Base-by-base conservation (phyloP, 768 basidiomycete genomes). In the Lactifluus pinguis region DNA sequence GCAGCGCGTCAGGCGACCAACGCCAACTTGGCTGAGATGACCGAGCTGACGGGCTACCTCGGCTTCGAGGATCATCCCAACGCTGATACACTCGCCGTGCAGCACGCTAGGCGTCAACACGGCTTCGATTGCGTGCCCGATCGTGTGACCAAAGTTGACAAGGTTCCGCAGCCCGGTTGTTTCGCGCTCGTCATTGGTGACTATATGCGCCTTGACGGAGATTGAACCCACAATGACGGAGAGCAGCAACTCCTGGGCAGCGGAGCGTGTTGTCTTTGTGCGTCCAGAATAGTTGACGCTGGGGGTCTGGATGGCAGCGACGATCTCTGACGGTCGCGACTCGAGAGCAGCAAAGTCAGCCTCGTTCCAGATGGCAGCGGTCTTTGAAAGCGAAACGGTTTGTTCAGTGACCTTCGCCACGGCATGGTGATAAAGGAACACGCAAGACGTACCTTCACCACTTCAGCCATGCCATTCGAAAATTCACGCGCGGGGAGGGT, bases 381-480 rank as follows among this genome's bases (percentile, higher is more conserved):
- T 99, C 95, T 95, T 70, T 61, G 55, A 1, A 7, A 25, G 25
- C 25, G 25, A 54, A 15, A 21, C 25, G 44, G 4, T 6, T 13
- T 39, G 34, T 36, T 29, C 11, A 39, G 53, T 21, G 21, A 34
- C 3, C 44, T 49, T n/a, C 30, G 29, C 5, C 17, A 15, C n/a
- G n/a, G n/a, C n/a, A 6, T 14, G 17, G 15, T 45, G 51, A 9
- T 34, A 32, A 29, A 30, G 17, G 29, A n/a, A 8, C 42, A 62
- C 19, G 34, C n/a, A 38, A 38, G 53, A 49, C 34, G 44, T 58
- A 92, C 94, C 83, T 99, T 99, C 70, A 98, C 86, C 3, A 98
- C 88, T 72, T 99, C 95, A 0, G 97, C 95, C 89, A 99, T 95
- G 41, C 97, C 95, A 69, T 98, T 98, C n/a, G 92, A 89, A 63